Evolutionary conservation across 148 eudicot genomes (phyloP), one percentile per base, ranked within the genome.

Genomic region (Tetragonia tetragonoides): DNA sequence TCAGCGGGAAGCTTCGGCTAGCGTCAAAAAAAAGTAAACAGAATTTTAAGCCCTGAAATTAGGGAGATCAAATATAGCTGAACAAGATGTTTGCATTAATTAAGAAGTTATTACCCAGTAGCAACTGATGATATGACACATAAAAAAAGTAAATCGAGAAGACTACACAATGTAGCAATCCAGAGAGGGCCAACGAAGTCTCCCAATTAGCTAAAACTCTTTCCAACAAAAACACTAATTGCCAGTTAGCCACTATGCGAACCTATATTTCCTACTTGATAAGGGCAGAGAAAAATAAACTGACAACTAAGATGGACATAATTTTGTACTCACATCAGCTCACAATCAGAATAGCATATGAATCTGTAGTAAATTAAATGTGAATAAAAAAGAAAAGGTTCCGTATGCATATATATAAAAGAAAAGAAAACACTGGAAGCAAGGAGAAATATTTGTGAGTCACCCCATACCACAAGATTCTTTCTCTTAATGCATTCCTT

Each of bases 381-480:
- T 1, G 34, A 28, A 28, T 28, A 28, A 28, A 46, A 6, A 10
- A 10, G 10, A 46, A 10, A 46, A 46, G 49, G 49, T 46, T 46
- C 10, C 49, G 10, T 46, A 2, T 2, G 49, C 6, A 5, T 5
- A 5, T 46, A 46, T 46, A 46, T 46, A 5, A 46, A 46, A 46
- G 49, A 46, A 10, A 46, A 46, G 10, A 46, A 46, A 46, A 51
- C 24, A 51, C 2, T 9, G 39, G 72, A 67, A 66, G 39, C 49
- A 49, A 51, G 11, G 15, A 76, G n/a, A 76, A 67, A 59, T 8
- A 4, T 20, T 53, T 38, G 61, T 70, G 64, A 71, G 39, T 42
- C 41, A 21, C 53, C 16, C 28, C 77, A 65, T 81, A 77, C 80
- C 83, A 24, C 38, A 65, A 10, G 28, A 44, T 5, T n/a, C 51